These are phyloP conservation scores for Lasiodiplodia theobromae DNA, from an alignment of 2,329 filamentous ascomycete species.

Conservation along the genomic window DNA sequence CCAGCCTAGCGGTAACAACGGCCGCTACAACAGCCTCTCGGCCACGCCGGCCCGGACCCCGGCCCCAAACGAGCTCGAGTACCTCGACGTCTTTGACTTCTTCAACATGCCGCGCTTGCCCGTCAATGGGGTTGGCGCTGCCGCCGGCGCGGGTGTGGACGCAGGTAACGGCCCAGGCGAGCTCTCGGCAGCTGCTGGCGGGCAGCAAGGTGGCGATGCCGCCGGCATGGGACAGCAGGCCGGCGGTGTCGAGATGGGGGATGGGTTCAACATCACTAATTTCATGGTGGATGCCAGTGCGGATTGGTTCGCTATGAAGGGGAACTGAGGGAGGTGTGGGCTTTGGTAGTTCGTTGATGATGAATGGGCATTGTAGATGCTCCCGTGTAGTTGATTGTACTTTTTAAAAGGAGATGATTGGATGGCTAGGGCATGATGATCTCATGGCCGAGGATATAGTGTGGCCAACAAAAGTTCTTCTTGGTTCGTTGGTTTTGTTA, in stretches of 20 bases:
- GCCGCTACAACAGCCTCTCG: constrained; percentile 41
- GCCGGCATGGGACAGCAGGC: neutral
- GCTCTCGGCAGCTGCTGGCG: neutral
- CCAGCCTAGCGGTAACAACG: neutral
- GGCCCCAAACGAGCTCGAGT: constrained; percentile 83
- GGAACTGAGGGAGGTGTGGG: neutral
- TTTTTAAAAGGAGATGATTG: neutral
- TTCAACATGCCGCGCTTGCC: constrained; percentile 86
- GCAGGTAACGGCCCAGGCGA: neutral
- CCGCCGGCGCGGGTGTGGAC: neutral
- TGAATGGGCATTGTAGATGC: neutral
- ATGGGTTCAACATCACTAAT: constrained; percentile 74
- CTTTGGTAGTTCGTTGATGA: too few species aligned
- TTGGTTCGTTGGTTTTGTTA: too few species aligned
- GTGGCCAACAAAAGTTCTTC: too few species aligned
- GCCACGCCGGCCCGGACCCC: constrained; percentile 61
- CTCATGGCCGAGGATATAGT: too few species aligned
- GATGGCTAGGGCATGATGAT: neutral
- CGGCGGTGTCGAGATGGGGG: constrained; percentile 8
- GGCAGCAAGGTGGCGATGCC: constrained; percentile 16
- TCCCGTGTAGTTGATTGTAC: neutral
- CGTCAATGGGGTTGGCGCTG: constrained; percentile 35
- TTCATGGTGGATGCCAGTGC: constrained; percentile 77
- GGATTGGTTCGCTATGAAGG: constrained; percentile 74
- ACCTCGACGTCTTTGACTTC: constrained; percentile 91